Evolutionary conservation across 192 early-diverging fungal genomes (phyloP).

Genomic region (Spinellus fusiger): DNA sequence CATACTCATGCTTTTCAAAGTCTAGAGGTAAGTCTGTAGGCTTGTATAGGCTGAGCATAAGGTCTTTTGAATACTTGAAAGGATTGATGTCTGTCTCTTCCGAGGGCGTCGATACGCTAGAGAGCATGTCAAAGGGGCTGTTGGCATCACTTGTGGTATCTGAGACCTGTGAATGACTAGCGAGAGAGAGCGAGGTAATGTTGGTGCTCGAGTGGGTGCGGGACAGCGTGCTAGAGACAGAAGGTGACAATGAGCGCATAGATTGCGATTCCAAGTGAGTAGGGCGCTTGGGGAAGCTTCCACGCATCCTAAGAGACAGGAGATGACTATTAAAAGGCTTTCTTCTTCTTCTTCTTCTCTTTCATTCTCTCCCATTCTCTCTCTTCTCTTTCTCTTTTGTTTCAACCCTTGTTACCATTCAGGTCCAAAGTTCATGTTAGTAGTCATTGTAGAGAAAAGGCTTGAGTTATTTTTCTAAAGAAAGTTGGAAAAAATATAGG

Average conservation of each 20-base stretch:
- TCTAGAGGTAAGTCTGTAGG: conserved; percentile 50
- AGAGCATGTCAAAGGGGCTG: not conserved
- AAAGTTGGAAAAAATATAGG: not conserved
- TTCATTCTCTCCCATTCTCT: not conserved
- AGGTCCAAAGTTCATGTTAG: conserved; percentile 10
- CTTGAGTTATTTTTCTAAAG: not conserved
- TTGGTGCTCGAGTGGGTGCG: not conserved
- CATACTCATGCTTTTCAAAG: conserved; percentile 63
- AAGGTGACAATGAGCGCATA: not conserved
- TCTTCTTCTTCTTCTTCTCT: not conserved
- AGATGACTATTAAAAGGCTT: too few species aligned
- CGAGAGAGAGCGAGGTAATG: not conserved
- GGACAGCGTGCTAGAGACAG: not conserved
- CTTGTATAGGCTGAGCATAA: conserved; percentile 67
- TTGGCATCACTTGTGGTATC: not conserved
- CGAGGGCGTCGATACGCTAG: not conserved
- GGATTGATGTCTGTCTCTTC: conserved; percentile 26
- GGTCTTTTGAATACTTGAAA: conserved; percentile 68
- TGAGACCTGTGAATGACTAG: not conserved
- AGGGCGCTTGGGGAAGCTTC: conserved; percentile 12
- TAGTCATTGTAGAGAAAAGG: conserved; percentile 2
- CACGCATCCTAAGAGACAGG: conserved; percentile 37
- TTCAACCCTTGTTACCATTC: conserved; percentile 6
- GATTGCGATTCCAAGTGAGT: not conserved
- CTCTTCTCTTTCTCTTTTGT: not conserved